These are phyloP conservation scores for Camellia oleifera DNA, from an alignment of 179 eudicot species.

Conservation along the genomic window DNA sequence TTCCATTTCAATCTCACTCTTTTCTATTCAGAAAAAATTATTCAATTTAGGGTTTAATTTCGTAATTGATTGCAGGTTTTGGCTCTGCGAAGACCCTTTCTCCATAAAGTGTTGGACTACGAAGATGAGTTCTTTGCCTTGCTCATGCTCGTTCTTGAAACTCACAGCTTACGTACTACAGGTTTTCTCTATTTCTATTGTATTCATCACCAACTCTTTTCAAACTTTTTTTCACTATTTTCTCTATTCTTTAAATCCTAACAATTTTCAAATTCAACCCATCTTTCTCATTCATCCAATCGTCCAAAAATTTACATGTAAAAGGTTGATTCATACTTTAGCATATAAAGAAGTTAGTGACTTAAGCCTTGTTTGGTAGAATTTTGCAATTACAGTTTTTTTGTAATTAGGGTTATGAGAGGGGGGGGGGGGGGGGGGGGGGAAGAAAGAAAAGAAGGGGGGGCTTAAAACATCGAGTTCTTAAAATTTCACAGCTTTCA, in stretches of 20 bases:
- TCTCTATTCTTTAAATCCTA: too few relatives aligned
- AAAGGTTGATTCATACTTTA: neutral
- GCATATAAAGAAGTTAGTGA: neutral
- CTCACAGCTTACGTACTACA: conserved; percentile 89
- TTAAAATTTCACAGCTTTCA: too few relatives aligned
- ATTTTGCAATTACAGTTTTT: neutral
- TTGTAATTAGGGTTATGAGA: neutral
- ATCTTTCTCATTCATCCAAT: too few relatives aligned
- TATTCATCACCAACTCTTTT: too few relatives aligned
- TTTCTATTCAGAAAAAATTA: too few relatives aligned
- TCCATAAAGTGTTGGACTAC: conserved; percentile 82
- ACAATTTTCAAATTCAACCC: too few relatives aligned
- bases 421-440: too few relatives aligned
- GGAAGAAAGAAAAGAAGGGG: too few relatives aligned
- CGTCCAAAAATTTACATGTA: too few relatives aligned
- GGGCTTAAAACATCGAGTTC: neutral
- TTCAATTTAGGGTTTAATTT: neutral
- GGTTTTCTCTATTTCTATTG: conserved; percentile 34
- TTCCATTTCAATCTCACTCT: neutral
- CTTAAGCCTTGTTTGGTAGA: neutral
- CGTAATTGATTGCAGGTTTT: conserved; percentile 55
- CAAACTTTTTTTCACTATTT: too few relatives aligned
- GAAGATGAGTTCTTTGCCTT: conserved; percentile 94
- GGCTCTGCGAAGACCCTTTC: conserved; percentile 85
- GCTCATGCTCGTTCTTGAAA: conserved; percentile 82